Evolutionary conservation across 1,284 basidiomycete species (phyloP), one percentile per base, ranked within the genome.

Genomic region (Melanopsichium pennsylvanicum): DNA sequence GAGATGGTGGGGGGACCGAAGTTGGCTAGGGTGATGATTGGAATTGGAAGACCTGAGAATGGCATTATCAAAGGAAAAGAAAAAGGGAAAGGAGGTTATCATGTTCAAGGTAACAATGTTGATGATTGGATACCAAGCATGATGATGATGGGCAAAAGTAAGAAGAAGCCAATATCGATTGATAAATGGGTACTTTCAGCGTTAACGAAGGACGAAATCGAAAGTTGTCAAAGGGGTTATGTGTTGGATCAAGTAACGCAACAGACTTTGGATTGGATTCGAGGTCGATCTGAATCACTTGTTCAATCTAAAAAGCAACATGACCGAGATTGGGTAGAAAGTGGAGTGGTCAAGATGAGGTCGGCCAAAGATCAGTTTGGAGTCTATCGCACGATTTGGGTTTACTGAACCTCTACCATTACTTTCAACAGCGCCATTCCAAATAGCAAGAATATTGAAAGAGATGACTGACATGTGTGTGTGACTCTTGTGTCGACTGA

Each of bases 181-280:
- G 58, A 58, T 23, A 35, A 33, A 0, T 69, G 66, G 66, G 66
- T 69, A 5, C 42, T 69, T 4, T 59, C 59, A 0, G 32, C 31
- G 0, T 36, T 69, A 4, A 36, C 31, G 2, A 8, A 12, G 6
- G 40, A 29, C 2, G 50, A 69, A 29, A 4, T 62, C 15, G 31
- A 48, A 2, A 69, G 66, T 39, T 69, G 59, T 35, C 29, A 5
- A 7, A 13, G 26, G 7, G 32, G 26, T 1, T n/a, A 8, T 6
- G 66, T 62, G n/a, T 0, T 46, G 4, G 16, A 31, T 0, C 35
- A 55, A 15, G 47, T 56, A 1, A 9, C 29, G 12, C 2, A 6
- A 6, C n/a, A 36, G 0, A 46, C 50, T 4, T 3, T 48, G 0
- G 32, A 52, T 5, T 69, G 66, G 66, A 37, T 59, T 4, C 1